Base-by-base conservation (phyloP, 768 basidiomycete genomes). In the Coprinopsis cinerea region DNA sequence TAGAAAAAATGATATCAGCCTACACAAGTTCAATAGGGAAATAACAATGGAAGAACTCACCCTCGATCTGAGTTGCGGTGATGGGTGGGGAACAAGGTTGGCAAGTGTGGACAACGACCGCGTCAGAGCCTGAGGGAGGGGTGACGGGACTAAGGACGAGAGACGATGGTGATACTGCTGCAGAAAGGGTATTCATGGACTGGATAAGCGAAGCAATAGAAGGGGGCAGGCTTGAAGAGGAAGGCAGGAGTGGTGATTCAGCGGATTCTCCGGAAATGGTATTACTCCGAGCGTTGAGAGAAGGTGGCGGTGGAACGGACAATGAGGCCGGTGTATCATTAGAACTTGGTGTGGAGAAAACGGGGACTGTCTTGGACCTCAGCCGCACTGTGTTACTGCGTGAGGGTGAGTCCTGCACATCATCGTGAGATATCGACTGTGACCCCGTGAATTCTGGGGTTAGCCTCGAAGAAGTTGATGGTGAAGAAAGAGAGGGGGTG, bases 61-160 rank as follows among this genome's bases (percentile, higher is more conserved):
- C 85, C 75, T 87, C 85, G 48, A 84, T 66, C 58, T 83, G 78
- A 3, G 80, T 85, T 27, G 84, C 85, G 57, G 70, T 77, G 51
- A 88, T 77, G 26, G 78, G 67, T 41, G 83, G 83, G 7, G 64
- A 68, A 64, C 79, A 81, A 17, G 82, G 83, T 54, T 76, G 71
- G 56, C 81, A 81, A 42, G 85, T 84, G 61, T 73, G 77, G 28
- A 86, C 79, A 2, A 85, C 74, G 27, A 82, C 73, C 15, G 67
- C 61, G 32, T 73, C 70, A 11, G 55, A 2, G 35, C 20, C 4
- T 28, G 49, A 34, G 6, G 18, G 24, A 25, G 49, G 28, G 30
- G 42, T 22, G 23, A 64, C 51, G 10, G 62, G 55, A 2, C 66
- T 55, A 14, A 63, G 56, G 11, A 61, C 27, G 24, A 67, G 59